Base-by-base conservation (phyloP, 495 filamentous ascomycete genomes). In the Rhizodiscina lignyota region DNA sequence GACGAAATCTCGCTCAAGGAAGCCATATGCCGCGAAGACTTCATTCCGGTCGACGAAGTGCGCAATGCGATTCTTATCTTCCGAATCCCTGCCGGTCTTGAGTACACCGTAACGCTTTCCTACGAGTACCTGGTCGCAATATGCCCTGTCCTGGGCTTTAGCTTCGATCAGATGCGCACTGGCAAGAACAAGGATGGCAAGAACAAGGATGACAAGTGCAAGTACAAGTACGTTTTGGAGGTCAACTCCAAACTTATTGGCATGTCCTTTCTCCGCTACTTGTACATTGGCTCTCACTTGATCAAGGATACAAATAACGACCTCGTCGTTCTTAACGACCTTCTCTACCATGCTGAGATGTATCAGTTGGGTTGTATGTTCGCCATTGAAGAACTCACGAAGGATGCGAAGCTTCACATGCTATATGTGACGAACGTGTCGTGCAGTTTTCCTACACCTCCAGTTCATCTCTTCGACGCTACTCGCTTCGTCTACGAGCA, bases 401-500 rank as follows among this genome's bases (percentile, higher is more conserved):
- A 21, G 37, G 31, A 1, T 15, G 49, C 48, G 13, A 40, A 49
- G 17, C 36, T 43, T 17, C 49, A 49, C 30, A 49, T 58, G 18
- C 30, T 47, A 4, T 37, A 36, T 18, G 48, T 50, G 30, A 52
- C 43, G 11, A 44, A 58, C 27, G 36, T 41, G 16, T 40, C 48
- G 2, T 52, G 44, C 32, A 44, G 40, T 13, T 33, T 35, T 0
- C 39, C 50, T 2, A 22, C 33, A 3, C 47, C 48, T 13, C 50
- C 51, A 5, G 28, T 43, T 23, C 45, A 44, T 17, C 39, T 58
- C 1, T 55, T 46, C 29, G 37, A 30, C 28, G 46, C 45, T n/a
- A 51, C 54, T 22, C 23, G 35, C 0, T 58, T 45, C 37, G 27
- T 51, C 18, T 58, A 55, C 39, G 27, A 33, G 36, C 35, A 55